Base-by-base conservation (phyloP, 148 eudicot species). In the Polygonum aviculare region DNA sequence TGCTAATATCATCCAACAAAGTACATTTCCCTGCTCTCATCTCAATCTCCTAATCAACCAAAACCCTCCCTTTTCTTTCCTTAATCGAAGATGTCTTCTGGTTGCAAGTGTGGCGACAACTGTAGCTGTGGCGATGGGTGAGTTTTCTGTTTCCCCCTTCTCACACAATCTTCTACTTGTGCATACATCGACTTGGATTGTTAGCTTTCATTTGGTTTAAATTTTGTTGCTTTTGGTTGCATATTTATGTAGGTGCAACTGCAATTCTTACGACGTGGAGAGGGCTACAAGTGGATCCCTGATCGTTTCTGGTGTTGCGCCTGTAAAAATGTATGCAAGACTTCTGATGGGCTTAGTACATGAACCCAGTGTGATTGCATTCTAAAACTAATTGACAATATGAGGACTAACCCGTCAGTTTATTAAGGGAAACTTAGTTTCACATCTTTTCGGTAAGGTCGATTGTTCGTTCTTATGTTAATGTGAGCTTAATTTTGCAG, bases 101-200 rank as follows among this genome's bases (percentile, higher is more conserved):
- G n/a, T n/a, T n/a, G n/a, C n/a, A n/a, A n/a, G n/a, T n/a, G n/a
- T n/a, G n/a, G n/a, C n/a, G n/a, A n/a, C n/a, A n/a, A n/a, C n/a
- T n/a, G 72, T 8, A 67, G 21, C 72, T 67, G 72, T 7, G 72
- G 72, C 72, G 16, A 41, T 15, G 72, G 72, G 72, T 67, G 72
- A 67, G 72, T 5, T 57, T 38, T 55, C 3, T 26, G 31, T 26
- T 26, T 26, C 31, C 33, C 22, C 2, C 31, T 19, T 55, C 4
- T 8, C 16, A 57, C 31, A 57, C 63, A 7, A 57, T 31, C 15
- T 10, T 2, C 38, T 60, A 31, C 69, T 18, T 18, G 4, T 6
- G 26, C 22, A n/a, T n/a, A 54, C 31, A 26, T 54, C 60, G 4
- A n/a, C 10, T 18, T 54, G 60, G 60, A 54, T 54, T 31, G 69